Percentiles rank a stretch among this genome's conserved stretches.
phyloP scores from a whole-genome alignment of 805 yeast genomes.

The Suhomyces faveliae region DNA sequence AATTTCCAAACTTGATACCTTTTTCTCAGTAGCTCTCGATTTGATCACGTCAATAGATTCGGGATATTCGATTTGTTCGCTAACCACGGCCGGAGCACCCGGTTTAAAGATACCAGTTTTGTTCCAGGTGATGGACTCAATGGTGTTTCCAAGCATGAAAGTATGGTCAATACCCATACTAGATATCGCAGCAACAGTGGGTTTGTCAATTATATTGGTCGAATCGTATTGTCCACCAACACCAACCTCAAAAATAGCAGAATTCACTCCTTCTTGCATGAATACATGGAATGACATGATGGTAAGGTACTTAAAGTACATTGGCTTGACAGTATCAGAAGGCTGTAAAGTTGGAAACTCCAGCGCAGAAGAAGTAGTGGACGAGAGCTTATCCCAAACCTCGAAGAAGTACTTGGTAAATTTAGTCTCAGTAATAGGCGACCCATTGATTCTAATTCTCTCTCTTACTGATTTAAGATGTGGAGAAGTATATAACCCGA shows the following conservation, averaged over 20 bases:
- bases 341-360: constrained; percentile 67
- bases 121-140: constrained; percentile 92
- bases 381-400: constrained; percentile 80
- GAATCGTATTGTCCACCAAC: constrained; percentile 98
- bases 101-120: constrained; percentile 88
- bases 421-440: constrained; percentile 74
- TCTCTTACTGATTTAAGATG: constrained; percentile 92
- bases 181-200: constrained; percentile 82
- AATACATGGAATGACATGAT: constrained; percentile 89
- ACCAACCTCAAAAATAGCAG: constrained; percentile 96
- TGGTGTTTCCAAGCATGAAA: constrained; percentile 78
- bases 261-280: constrained; percentile 80
- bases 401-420: constrained; percentile 91
- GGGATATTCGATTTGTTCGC: constrained; percentile 51
- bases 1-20: constrained; percentile 43
- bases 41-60: constrained; percentile 55
- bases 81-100: constrained; percentile 64
- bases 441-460: constrained; percentile 82
- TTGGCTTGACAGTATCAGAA: constrained; percentile 74
- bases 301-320: constrained; percentile 89
- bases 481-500: constrained; percentile 96
- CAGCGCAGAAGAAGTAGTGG: constrained; percentile 51
- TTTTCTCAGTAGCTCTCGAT: constrained; percentile 67
- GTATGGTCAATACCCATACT: constrained; percentile 92
- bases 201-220: constrained; percentile 80